Base-by-base conservation (phyloP, 1,284 basidiomycete species). In the Ustilago crameri region DNA sequence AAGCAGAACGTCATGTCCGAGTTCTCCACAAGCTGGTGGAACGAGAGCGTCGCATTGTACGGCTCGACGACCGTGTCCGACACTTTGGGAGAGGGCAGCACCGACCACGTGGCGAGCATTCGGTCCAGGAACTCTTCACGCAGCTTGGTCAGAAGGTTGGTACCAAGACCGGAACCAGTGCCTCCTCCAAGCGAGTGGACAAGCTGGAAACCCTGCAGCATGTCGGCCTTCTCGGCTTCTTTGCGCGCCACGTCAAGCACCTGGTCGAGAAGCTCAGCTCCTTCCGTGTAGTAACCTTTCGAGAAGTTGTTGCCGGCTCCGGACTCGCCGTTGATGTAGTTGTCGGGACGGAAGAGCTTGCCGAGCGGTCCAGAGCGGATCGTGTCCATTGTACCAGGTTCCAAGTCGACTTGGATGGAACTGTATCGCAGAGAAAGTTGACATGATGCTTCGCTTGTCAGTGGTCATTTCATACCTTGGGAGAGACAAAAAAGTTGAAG, bases 11-110 rank as follows among this genome's bases (percentile, higher is more conserved):
- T 92, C 66, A 95, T 86, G 84, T 97, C 95, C 49, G 91, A 89
- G 84, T 92, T 83, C 53, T 97, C 94, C 9, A 95, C 88, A 15
- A 97, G 88, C 84, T 95, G 94, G 84, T 97, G 91, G 54, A 93
- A 86, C 0, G 94, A 93, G 8, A 98, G 88, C 51, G 93, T 87
- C 1, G 93, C 90, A 82, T 97, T 97, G 85, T 97, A 96, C 0
- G 91, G 91, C 89, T 97, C 95, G 32, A 97, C 93, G 48, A 97
- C 90, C 1, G 95, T 97, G 84, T 97, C 95, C 0, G 93, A 95
- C 3, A 96, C 93, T 84, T 93, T 93, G 2, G 95, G 93, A 22
- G 92, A 92, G 1, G 95, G 95, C 22, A 97, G 85, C 61, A 97
- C 87, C 0, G 93, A 95, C 83, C 93, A 98, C 0, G 95, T 96